Evolutionary conservation across 2,329 filamentous ascomycete species (phyloP), one percentile per base, ranked within the genome.

Genomic region (Monosporascus sp.): DNA sequence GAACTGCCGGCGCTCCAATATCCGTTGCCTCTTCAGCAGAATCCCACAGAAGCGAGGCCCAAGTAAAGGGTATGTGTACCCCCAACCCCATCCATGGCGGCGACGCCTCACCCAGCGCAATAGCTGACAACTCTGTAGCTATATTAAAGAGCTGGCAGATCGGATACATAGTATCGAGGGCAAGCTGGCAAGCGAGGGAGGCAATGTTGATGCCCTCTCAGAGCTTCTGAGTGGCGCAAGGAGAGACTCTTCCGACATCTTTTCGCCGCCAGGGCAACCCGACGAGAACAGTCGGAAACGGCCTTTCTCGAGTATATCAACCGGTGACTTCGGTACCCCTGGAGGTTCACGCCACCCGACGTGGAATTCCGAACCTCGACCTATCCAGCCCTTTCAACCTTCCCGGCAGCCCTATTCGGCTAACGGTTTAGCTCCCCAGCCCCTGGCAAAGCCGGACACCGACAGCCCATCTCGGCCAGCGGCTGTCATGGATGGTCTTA

Each of bases 61-160:
- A 3, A 94, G 88, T 66, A 96, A 96, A 80, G 91, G 91, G 40
- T 43, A 43, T 24, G 40, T 14, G 31, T 35, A 35, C 11, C 31
- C 9, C 31, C 31, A 35, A 11, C 31, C 31, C 11, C 11, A n/a
- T 35, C 14, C 31, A 14, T 14, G 31, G 11, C 31, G 31, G 31
- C 11, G 31, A 14, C 31, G n/a, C 18, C 14, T 43, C 40, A 18
- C 40, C 37, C 22, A 43, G 40, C 11, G 9, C 14, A 18, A 20
- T 43, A 20, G 14, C 40, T 43, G 40, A 43, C 40, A 43, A 2
- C 18, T 3, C 2, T 24, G 14, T 15, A 43, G 40, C 79, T 96
- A 96, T 63, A 96, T 96, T 68, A 96, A 95, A 68, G 91, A 96
- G 69, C 80, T 96, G 22, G 90, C 91, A 24, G 91, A 96, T 66